Evolutionary conservation across 345 rosid genomes (phyloP), one percentile per base, ranked within the genome.

Genomic region (Triadica sebifera): DNA sequence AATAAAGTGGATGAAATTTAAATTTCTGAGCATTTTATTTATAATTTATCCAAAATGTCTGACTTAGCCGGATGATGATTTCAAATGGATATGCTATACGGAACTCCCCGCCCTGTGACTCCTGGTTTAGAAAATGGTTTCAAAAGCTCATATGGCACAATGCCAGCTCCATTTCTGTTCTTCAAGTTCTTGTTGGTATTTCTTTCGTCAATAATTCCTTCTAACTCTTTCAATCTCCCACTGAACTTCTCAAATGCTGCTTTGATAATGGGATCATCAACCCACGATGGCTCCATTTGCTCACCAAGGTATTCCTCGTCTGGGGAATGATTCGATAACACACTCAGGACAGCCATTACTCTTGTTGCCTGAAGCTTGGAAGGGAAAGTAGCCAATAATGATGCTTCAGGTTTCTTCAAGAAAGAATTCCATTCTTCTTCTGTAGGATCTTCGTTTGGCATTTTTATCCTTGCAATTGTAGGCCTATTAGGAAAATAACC

Each of bases 401-500:
- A 16, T 4, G 13, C 66, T 29, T 85, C 85, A 0, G 90, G 89
- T 12, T 84, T 82, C 11, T 74, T 65, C 61, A 70, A 0, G 74
- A 86, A 85, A 46, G 49, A n/a, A 24, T 84, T 73, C 78, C 80
- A 81, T 0, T 78, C 85, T 46, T 85, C 81, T 0, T 76, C 81
- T 0, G 63, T 67, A 0, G 84, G 79, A n/a, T 85, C 85, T 56
- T 88, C 87, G 0, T 71, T 53, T 0, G 89, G 89, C 86, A 89
- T 85, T 29, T 82, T 78, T 9, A 7, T 55, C 52, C 90, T 81
- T 0, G 86, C 83, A 16, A 79, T 75, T 39, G 90, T 79, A 0
- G 92, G 90, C 60, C 85, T 67, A 57, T 81, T 89, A 0, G 90
- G 88, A 66, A 89, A 81, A 76, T 85, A 86, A 0, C 88, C 92